phyloP scores from a whole-genome alignment of 495 filamentous ascomycete species.

The Tuber umbilicatum region DNA sequence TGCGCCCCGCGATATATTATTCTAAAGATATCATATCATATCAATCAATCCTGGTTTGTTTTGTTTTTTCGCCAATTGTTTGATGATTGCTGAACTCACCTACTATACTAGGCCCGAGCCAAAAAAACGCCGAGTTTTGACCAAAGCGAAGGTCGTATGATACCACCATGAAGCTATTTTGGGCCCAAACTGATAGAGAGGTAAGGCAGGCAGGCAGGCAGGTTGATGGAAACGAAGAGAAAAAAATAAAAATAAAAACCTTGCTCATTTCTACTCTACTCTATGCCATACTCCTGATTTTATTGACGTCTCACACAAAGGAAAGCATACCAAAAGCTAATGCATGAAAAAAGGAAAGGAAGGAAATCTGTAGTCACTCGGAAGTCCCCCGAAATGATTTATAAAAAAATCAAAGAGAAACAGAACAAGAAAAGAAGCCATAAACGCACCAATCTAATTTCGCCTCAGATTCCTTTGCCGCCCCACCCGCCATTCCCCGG shows the following conservation, averaged over 20 bases:
- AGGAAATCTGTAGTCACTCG: not conserved
- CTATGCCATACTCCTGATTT: not conserved
- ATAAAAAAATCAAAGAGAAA: conserved; percentile 18
- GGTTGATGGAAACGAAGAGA: not conserved
- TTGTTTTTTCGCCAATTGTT: not conserved
- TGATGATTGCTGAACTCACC: not conserved
- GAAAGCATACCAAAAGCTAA: not conserved
- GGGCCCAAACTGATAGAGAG: not conserved
- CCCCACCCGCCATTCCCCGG: conserved; percentile 23
- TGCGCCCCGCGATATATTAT: not conserved
- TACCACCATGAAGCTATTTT: not conserved
- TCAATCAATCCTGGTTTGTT: not conserved
- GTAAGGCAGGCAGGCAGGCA: not conserved
- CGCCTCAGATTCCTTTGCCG: conserved; percentile 45
- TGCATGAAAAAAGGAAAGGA: conserved; percentile 17
- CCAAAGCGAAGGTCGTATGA: not conserved
- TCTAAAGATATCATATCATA: not conserved
- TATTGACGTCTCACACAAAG: not conserved
- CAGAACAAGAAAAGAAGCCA: conserved; percentile 36
- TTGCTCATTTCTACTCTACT: not conserved
- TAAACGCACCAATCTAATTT: conserved; percentile 37
- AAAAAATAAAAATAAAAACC: not conserved
- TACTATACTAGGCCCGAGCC: not conserved
- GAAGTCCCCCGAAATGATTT: not conserved
- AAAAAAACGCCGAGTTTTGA: not conserved